Base-by-base conservation (phyloP, 768 basidiomycete genomes). In the Exsudoporus frostii region DNA sequence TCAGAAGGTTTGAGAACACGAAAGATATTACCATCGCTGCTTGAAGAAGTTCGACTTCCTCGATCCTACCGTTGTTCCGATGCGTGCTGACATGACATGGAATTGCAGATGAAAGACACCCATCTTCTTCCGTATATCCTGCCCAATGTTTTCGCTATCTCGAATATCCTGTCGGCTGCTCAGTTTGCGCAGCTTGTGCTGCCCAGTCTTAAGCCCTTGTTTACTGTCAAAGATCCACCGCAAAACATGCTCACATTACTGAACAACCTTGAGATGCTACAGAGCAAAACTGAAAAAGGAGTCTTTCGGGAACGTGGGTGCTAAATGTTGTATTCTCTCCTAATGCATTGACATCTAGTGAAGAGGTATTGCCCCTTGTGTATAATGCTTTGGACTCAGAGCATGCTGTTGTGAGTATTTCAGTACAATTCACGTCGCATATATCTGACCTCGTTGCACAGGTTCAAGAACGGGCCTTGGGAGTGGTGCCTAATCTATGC, bases 301-400 rank as follows among this genome's bases (percentile, higher is more conserved):
- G 81, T 88, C 4, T 98, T 98, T 70, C 78, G 90, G 60, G 93
- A 95, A 70, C 89, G 94, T 97, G 58, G 64, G 88, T 78, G 3
- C 43, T 32, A 24, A 2, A 17, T 32, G 41, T 38, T 15, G 13
- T 15, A 15, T 48, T 39, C 42, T 47, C 24, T 17, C 33, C 9
- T 27, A n/a, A 13, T 22, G 8, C n/a, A 24, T 51, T 63, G 44
- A 64, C 43, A 4, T 27, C 33, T 33, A 7, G 29, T 42, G 14
- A 65, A 98, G 96, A 93, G 75, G 91, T 99, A n/a, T 78, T 99
- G 57, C 92, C 94, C 0, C 77, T 99, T 36, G 90, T 99, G 17
- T 99, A 99, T 67, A 91, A 92, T 66, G 93, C 97, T 1, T 76
- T 99, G 45, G 97, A 98, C 56, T 90, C 91, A n/a, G 97, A 98